Evolutionary conservation across 441 rosid species (phyloP).

Genomic region (Lepidium campestre): DNA sequence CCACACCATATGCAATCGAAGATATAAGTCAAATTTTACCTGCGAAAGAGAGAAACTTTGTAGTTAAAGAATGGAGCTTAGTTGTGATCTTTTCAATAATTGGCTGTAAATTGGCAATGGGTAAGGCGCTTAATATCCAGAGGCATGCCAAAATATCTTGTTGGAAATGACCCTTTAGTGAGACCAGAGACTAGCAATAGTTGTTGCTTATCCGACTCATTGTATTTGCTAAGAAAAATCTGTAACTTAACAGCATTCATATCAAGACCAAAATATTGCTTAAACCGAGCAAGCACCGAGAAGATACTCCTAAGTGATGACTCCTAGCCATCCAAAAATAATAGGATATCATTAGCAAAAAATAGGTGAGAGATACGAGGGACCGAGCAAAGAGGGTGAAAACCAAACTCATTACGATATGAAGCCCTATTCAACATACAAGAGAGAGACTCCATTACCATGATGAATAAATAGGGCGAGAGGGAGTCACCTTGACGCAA

Average conservation of each 20-base stretch:
- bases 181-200: too few relatives aligned
- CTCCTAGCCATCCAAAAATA: neutral
- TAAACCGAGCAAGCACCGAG: neutral
- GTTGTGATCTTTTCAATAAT: neutral
- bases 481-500: neutral
- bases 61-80: neutral
- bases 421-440: neutral
- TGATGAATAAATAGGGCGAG: neutral
- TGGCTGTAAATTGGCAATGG: fast-evolving
- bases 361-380: neutral
- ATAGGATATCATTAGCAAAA: neutral
- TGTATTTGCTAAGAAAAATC: neutral
- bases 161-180: neutral
- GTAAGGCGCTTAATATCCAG: too few relatives aligned
- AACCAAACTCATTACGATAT: fast-evolving
- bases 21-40: neutral
- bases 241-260: too few relatives aligned
- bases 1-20: neutral
- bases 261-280: neutral
- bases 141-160: neutral
- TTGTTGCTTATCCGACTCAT: too few relatives aligned
- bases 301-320: neutral
- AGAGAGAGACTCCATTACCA: neutral
- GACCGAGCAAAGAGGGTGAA: too few relatives aligned
- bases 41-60: neutral